A percentile compares a stretch with the other conserved stretches of the same genome.
Evolutionary conservation across 495 filamentous ascomycete genomes (phyloP).

Genomic region (Entonaema liquescens): DNA sequence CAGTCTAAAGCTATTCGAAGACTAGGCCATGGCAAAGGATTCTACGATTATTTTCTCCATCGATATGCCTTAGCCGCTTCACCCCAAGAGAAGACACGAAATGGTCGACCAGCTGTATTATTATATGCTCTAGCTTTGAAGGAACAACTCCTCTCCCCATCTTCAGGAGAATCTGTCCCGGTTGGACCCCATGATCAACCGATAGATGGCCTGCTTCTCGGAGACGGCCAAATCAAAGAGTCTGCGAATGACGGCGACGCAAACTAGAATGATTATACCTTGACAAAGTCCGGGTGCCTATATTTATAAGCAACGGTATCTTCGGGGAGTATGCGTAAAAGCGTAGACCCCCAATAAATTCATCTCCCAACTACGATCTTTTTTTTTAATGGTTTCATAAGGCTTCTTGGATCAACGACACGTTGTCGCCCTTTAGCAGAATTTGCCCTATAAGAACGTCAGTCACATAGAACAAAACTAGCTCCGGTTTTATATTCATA

Average conservation of each 20-base stretch:
- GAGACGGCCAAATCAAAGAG: constrained; percentile 56
- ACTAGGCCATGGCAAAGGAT: constrained; percentile 94
- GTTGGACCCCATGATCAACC: constrained; percentile 63
- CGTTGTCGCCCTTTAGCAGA: constrained; percentile 95
- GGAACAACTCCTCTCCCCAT: constrained; percentile 79
- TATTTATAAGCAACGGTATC: constrained; percentile 21
- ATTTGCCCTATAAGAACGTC: constrained; percentile 79
- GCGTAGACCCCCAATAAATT: constrained; percentile 7
- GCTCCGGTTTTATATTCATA: constrained; percentile 54
- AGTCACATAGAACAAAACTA: constrained; percentile 23
- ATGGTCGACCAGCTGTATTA: constrained; percentile 67
- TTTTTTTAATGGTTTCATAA: constrained; percentile 35
- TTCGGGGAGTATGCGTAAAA: neutral
- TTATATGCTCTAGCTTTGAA: constrained; percentile 86
- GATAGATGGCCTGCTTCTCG: constrained; percentile 57
- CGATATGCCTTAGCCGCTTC: constrained; percentile 65
- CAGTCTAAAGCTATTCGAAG: constrained; percentile 64
- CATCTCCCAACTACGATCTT: constrained; percentile 6
- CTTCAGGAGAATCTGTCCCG: constrained; percentile 64
- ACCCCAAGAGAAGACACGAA: constrained; percentile 49
- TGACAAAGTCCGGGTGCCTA: constrained; percentile 12
- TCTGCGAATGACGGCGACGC: constrained; percentile 31
- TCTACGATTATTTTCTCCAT: constrained; percentile 91
- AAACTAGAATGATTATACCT: constrained; percentile 40
- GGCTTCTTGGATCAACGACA: constrained; percentile 82